phyloP scores from a whole-genome alignment of 768 basidiomycete species.

The Suillus tomentosus region DNA sequence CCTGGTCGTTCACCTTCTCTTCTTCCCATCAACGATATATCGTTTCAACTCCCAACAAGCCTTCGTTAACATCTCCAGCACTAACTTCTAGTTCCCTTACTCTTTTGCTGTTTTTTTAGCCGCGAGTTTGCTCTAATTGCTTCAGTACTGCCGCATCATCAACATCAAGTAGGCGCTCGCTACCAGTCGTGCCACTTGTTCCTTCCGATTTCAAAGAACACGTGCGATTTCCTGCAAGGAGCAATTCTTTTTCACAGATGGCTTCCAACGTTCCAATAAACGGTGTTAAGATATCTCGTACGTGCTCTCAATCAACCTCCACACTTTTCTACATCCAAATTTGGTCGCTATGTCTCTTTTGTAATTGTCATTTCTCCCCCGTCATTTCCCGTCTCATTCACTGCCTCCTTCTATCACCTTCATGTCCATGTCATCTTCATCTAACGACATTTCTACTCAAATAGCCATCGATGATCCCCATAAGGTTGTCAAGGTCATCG shows the following conservation, averaged over 20 bases:
- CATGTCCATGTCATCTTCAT: conserved; percentile 29
- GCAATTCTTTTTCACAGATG: conserved; percentile 44
- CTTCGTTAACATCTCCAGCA: conserved; percentile 19
- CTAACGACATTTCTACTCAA: conserved; percentile 28
- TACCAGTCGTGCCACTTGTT: conserved; percentile 16
- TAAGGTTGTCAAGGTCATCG: conserved; percentile 93
- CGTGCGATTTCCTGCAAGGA: conserved; percentile 6
- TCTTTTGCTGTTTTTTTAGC: conserved; percentile 7
- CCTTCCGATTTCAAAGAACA: conserved; percentile 11
- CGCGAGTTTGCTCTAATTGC: conserved; percentile 6
- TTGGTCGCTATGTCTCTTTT: conserved; percentile 27
- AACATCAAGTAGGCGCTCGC: conserved; percentile 18
- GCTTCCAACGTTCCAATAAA: conserved; percentile 81
- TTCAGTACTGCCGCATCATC: conserved; percentile 11
- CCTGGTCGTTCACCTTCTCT: conserved; percentile 23
- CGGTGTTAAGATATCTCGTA: conserved; percentile 84
- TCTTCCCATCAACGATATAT: conserved; percentile 12
- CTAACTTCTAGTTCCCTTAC: not conserved
- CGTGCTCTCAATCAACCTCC: conserved; percentile 37
- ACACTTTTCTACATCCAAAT: conserved; percentile 28
- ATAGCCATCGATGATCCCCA: conserved; percentile 93
- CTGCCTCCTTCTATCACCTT: conserved; percentile 35
- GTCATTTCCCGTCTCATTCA: conserved; percentile 35
- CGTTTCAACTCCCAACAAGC: conserved; percentile 17
- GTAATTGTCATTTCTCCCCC: conserved; percentile 17